Evolutionary conservation across 2,329 filamentous ascomycete genomes (phyloP).

Genomic region (Sclerotinia nivalis): DNA sequence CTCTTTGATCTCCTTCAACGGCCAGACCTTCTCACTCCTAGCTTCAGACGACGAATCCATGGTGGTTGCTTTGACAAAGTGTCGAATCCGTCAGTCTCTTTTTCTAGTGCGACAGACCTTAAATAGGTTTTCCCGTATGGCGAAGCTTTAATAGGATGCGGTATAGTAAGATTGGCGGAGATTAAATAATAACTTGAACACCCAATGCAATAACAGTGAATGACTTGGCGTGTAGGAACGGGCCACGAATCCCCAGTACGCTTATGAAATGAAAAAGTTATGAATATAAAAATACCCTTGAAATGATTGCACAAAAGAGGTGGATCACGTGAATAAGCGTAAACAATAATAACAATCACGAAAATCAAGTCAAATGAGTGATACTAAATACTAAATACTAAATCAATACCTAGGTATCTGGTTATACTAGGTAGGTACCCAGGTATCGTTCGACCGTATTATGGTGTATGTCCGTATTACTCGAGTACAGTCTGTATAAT

Average conservation of each 20-base stretch:
- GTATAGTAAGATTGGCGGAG: constrained; percentile 14
- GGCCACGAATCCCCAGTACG: background rate
- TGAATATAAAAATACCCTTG: background rate
- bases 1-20: constrained; percentile 18
- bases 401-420: background rate
- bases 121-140: background rate
- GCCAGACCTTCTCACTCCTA: constrained; percentile 9
- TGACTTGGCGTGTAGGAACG: constrained; percentile 7
- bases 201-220: constrained; percentile 6
- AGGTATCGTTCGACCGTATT: background rate
- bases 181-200: background rate
- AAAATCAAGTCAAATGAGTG: background rate
- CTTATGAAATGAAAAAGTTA: background rate
- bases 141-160: background rate
- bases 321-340: background rate
- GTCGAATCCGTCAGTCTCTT: background rate
- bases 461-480: background rate
- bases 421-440: background rate
- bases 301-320: background rate
- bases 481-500: background rate
- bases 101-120: constrained; percentile 4
- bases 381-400: too few relatives aligned
- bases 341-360: background rate
- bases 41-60: constrained; percentile 15
- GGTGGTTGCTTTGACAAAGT: constrained; percentile 15